Conservation (phyloP, 257 asterid species). For the Craterostigma plantagineum region DNA sequence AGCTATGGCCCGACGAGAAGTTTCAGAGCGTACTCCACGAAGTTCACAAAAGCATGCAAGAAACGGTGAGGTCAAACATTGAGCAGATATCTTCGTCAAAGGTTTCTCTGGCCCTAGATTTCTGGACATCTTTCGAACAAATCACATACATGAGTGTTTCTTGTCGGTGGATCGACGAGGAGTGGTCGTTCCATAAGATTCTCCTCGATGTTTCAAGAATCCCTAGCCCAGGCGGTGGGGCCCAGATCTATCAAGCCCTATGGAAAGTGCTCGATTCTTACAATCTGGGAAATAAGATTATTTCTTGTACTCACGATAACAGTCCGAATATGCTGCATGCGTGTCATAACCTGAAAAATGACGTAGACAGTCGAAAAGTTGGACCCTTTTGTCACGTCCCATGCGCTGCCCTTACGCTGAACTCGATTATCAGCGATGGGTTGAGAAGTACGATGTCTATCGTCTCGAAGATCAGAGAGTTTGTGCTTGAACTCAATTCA, state of each 20-base stretch:
- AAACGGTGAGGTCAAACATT: conserved; percentile 47
- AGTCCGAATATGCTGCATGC: conserved; percentile 46
- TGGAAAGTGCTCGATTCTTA: conserved; percentile 58
- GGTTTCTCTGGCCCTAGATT: conserved; percentile 68
- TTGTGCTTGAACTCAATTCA: conserved; percentile 59
- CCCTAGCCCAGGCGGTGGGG: conserved; percentile 63
- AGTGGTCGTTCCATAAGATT: conserved; percentile 66
- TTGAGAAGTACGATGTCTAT: conserved; percentile 50
- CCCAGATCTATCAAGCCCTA: conserved; percentile 47
- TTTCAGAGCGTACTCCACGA: conserved; percentile 47
- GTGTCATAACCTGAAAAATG: conserved; percentile 59
- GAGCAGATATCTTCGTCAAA: conserved; percentile 60
- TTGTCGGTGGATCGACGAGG: conserved; percentile 81
- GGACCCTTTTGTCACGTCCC: conserved; percentile 56
- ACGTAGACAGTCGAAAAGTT: conserved; percentile 60
- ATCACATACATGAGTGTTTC: conserved; percentile 75
- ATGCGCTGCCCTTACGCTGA: conserved; percentile 83
- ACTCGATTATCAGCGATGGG: conserved; percentile 59
- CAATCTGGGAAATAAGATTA: conserved; percentile 46
- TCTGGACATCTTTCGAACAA: conserved; percentile 87
- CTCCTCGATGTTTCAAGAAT: conserved; percentile 77
- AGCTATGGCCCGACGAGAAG: conserved; percentile 62
- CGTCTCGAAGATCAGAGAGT: conserved; percentile 71
- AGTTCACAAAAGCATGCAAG: conserved; percentile 67
- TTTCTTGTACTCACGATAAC: conserved; percentile 64